Base-by-base conservation (phyloP, 208 protist species). In the Porcisia hertigi region DNA sequence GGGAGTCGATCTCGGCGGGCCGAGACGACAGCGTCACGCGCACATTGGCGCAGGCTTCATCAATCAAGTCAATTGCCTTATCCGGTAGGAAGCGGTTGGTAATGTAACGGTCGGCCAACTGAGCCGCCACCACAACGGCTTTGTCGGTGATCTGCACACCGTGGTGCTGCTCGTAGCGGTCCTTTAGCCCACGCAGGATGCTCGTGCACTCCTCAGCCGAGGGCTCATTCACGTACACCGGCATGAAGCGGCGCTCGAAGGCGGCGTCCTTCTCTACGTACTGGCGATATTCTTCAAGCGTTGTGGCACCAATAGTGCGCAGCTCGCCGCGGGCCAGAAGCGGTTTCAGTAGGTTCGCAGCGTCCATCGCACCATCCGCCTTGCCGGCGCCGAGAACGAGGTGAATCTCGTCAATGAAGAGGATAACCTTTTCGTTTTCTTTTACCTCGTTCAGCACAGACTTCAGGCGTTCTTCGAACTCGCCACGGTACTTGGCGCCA, bases 341-440 rank as follows among this genome's bases (percentile, higher is more conserved):
- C 18, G 99, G 99, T 86, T 99, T 99, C 49, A 99, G 87, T 34
- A 99, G 66, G 77, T 99, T 99, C 0, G 98, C 97, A n/a, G 98
- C 98, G 80, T 99, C 98, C 98, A 99, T 99, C 36, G 97, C 81
- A 23, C 97, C 96, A 43, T 98, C 96, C 5, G 87, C 85, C n/a
- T 92, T 90, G 53, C 98, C 99, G 2, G 98, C 98, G 52, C 99
- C 99, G 16, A 99, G 86, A 4, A 99, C 87, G 18, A 94, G 96
- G 87, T 99, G 99, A 49, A 99, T 98, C 84, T 99, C 99, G 84
- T 99, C 99, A 85, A 99, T 99, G 86, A 99, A 99, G 41, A 99
- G 88, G 63, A 99, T 99, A 66, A 99, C 91, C 66, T 94, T 90
- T n/a, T 99, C 82, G 23, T 90, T 85, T 20, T 98, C 96, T 65